Percentiles rank a stretch among this genome's conserved stretches.
Evolutionary conservation across 2,329 filamentous ascomycete genomes (phyloP).

Genomic region (Thermothelomyces thermophilus): DNA sequence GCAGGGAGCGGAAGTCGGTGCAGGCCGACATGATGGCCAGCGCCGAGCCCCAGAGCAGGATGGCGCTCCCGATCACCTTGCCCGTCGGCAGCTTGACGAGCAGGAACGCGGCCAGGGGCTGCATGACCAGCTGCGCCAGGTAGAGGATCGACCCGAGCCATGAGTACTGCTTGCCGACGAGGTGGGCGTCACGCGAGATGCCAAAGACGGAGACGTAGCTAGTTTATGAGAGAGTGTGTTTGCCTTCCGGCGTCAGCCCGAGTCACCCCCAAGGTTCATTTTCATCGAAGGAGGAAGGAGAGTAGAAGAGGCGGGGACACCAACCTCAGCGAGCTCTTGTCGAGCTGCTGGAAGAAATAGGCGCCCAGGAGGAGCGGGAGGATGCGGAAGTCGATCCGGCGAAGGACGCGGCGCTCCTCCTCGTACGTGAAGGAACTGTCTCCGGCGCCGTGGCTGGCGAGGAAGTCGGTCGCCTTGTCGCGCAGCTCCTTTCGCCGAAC

Average conservation of each 20-base stretch:
- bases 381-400: constrained; percentile 43
- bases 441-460: constrained; percentile 34
- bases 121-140: constrained; percentile 53
- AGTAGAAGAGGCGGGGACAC: constrained; percentile 18
- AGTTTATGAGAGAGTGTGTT: neutral
- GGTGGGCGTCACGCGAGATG: constrained; percentile 39
- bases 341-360: constrained; percentile 54
- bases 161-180: constrained; percentile 44
- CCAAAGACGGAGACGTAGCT: constrained; percentile 44
- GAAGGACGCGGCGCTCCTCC: constrained; percentile 42
- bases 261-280: too few relatives aligned
- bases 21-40: constrained; percentile 47
- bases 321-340: constrained; percentile 40
- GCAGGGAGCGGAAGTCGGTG: constrained; percentile 39
- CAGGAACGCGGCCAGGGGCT: constrained; percentile 46
- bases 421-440: constrained; percentile 39
- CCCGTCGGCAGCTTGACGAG: constrained; percentile 49
- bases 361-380: constrained; percentile 46
- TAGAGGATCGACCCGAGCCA: constrained; percentile 58
- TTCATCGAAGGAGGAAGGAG: too few relatives aligned
- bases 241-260: too few relatives aligned
- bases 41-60: constrained; percentile 47
- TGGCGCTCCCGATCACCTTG: constrained; percentile 45
- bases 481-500: constrained; percentile 6
- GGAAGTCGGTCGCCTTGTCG: constrained; percentile 42